Evolutionary conservation across 2,329 filamentous ascomycete genomes (phyloP).

Genomic region (Metarhizium guizhouense): DNA sequence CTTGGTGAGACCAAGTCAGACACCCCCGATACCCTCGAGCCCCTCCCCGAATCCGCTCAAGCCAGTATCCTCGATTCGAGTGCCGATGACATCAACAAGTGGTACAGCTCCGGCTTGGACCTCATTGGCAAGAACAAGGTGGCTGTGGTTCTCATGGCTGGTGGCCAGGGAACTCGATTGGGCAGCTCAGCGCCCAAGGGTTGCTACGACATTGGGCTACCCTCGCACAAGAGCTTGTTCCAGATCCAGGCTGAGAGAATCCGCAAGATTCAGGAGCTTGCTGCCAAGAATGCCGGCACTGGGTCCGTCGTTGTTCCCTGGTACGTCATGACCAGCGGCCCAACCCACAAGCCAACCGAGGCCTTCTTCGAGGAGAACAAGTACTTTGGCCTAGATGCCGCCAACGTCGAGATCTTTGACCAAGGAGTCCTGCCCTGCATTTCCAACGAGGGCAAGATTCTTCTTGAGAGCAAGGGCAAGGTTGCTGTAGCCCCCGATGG

Average conservation of each 20-base stretch:
- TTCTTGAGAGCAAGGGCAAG: slow-evolving; percentile 83
- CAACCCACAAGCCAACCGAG: slow-evolving; percentile 86
- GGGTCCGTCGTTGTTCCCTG: slow-evolving; percentile 67
- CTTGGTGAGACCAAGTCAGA: slow-evolving; percentile 66
- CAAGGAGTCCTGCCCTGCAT: slow-evolving; percentile 96
- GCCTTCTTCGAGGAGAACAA: slow-evolving; percentile 82
- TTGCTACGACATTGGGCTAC: slow-evolving; percentile 92
- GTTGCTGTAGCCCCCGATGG: slow-evolving; percentile 94
- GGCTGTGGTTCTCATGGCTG: slow-evolving; percentile 89
- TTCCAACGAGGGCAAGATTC: slow-evolving; percentile 93
- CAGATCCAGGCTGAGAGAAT: slow-evolving; percentile 97
- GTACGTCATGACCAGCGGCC: slow-evolving; percentile 99
- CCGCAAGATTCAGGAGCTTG: slow-evolving; percentile 72
- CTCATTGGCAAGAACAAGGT: slow-evolving; percentile 70
- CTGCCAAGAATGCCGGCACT: slow-evolving; percentile 55
- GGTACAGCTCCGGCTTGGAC: slow-evolving; percentile 77
- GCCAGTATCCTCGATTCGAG: slow-evolving; percentile 90
- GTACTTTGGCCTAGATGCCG: slow-evolving; percentile 81
- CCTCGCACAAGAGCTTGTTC: slow-evolving; percentile 89
- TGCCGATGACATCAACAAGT: slow-evolving; percentile 65
- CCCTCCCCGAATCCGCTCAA: slow-evolving; percentile 75
- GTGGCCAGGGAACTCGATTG: slow-evolving; percentile 88
- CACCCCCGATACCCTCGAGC: slow-evolving; percentile 58
- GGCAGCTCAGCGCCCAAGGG: slow-evolving; percentile 95
- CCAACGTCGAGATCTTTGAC: slow-evolving; percentile 89